Conservation (phyloP, 768 basidiomycete species). For the Tulasnella sp. region DNA sequence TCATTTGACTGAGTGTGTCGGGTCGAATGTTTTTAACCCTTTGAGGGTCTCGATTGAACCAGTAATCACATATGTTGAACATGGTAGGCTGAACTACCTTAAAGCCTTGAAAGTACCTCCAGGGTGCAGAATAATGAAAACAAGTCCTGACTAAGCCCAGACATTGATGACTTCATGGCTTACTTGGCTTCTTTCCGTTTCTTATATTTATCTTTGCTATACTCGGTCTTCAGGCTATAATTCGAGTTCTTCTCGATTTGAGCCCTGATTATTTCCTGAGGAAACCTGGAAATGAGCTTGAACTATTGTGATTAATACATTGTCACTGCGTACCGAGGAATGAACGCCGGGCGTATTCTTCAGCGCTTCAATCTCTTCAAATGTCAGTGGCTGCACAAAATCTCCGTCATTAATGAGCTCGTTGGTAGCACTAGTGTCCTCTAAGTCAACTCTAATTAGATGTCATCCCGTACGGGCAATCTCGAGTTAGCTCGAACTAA, state of each 20-base stretch:
- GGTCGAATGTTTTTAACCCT: slow-evolving; percentile 73
- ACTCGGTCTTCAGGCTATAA: slow-evolving; percentile 90
- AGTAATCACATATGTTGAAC: slow-evolving; percentile 78
- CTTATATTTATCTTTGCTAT: slow-evolving; percentile 96
- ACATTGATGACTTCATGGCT: slow-evolving; percentile 20
- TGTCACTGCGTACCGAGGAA: slow-evolving; percentile 43
- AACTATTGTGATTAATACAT: too few species aligned
- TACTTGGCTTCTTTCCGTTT: slow-evolving; percentile 96
- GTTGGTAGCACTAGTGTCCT: slow-evolving; percentile 95
- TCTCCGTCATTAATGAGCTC: slow-evolving; percentile 73
- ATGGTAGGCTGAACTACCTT: slow-evolving; percentile 78
- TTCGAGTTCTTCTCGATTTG: slow-evolving; percentile 90
- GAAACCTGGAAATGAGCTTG: background rate
- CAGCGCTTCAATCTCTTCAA: slow-evolving; percentile 70
- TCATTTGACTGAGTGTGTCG: slow-evolving; percentile 80
- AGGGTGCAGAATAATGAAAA: too few species aligned
- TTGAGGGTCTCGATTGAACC: slow-evolving; percentile 68
- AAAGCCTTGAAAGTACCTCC: slow-evolving; percentile 76
- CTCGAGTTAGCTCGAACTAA: slow-evolving; percentile 27
- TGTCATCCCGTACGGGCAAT: slow-evolving; percentile 2
- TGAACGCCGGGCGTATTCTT: slow-evolving; percentile 64
- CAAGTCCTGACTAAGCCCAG: too few species aligned
- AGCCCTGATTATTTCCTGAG: slow-evolving; percentile 82
- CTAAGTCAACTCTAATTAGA: slow-evolving; percentile 31
- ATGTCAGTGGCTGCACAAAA: slow-evolving; percentile 69